Conservation (phyloP, 148 eudicot species). For the Rheum nobile region DNA sequence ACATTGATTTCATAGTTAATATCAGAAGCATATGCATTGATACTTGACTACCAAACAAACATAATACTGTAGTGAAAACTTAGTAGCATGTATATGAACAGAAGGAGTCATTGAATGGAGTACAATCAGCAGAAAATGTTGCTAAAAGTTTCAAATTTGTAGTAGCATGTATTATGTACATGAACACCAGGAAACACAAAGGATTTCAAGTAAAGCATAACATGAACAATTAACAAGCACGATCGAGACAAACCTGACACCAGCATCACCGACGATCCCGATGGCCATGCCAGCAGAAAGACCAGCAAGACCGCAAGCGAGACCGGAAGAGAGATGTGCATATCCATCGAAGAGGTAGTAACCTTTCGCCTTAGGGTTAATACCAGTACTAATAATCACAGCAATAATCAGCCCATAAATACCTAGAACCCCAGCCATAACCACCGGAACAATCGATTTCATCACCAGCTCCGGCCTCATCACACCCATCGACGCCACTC, state of each 20-base stretch:
- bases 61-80: neutral
- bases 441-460: slow-evolving; percentile 17
- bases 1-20: no score
- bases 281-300: slow-evolving; percentile 17
- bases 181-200: neutral
- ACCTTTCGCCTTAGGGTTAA: slow-evolving; percentile 13
- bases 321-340: slow-evolving; percentile 15
- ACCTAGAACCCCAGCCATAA: slow-evolving; percentile 17
- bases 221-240: neutral
- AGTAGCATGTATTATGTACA: neutral
- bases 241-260: slow-evolving; percentile 13
- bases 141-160: neutral
- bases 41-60: neutral
- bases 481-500: slow-evolving; percentile 18
- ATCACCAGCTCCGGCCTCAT: slow-evolving; percentile 18
- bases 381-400: slow-evolving; percentile 16
- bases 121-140: neutral
- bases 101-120: neutral
- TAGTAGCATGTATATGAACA: neutral
- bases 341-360: slow-evolving; percentile 15
- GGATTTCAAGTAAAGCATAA: neutral
- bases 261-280: slow-evolving; percentile 16
- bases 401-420: slow-evolving; percentile 16
- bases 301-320: slow-evolving; percentile 18
- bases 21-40: neutral